phyloP scores from a whole-genome alignment of 2,329 filamentous ascomycete species.

The Aulographum hederae region DNA sequence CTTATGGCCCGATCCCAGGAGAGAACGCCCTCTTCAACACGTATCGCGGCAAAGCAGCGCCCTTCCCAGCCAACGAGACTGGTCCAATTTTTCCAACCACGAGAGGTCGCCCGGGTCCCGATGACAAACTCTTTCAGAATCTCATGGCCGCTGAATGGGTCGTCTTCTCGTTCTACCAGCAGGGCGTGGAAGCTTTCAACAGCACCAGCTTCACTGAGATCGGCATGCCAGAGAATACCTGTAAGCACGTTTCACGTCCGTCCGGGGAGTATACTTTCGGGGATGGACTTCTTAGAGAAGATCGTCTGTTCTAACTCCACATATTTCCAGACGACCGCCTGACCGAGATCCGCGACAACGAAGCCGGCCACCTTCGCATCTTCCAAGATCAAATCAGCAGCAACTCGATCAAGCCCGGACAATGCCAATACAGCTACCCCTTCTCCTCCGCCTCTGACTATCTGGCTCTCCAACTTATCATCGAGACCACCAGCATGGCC shows the following conservation, averaged over 20 bases:
- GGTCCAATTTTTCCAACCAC: constrained; percentile 14
- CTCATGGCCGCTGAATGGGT: constrained; percentile 26
- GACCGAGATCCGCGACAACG: constrained; percentile 25
- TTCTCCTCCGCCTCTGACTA: constrained; percentile 9
- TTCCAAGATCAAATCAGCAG: constrained; percentile 25
- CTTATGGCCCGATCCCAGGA: constrained; percentile 16
- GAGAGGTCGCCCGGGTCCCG: constrained; percentile 15
- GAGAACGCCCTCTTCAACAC: constrained; percentile 15
- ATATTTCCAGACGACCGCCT: constrained; percentile 19
- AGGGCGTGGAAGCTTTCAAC: constrained; percentile 23
- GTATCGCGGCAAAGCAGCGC: constrained; percentile 14
- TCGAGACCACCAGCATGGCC: constrained; percentile 21
- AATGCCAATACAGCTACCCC: constrained; percentile 16
- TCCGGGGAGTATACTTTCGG: too few species aligned
- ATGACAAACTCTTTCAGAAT: constrained; percentile 27
- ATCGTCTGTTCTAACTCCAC: too few species aligned
- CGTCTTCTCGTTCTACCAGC: constrained; percentile 27
- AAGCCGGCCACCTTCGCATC: constrained; percentile 26
- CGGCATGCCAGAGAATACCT: constrained; percentile 22
- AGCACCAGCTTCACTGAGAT: constrained; percentile 14
- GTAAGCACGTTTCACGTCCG: too few species aligned
- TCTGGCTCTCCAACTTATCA: constrained; percentile 15
- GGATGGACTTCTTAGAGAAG: too few species aligned
- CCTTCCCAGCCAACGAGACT: constrained; percentile 21
- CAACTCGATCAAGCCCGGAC: constrained; percentile 22